Percentiles rank a stretch among this genome's conserved stretches.
These are phyloP conservation scores for Vanrija sp. DNA, from an alignment of 1,284 basidiomycete genomes.

Conservation along the genomic window DNA sequence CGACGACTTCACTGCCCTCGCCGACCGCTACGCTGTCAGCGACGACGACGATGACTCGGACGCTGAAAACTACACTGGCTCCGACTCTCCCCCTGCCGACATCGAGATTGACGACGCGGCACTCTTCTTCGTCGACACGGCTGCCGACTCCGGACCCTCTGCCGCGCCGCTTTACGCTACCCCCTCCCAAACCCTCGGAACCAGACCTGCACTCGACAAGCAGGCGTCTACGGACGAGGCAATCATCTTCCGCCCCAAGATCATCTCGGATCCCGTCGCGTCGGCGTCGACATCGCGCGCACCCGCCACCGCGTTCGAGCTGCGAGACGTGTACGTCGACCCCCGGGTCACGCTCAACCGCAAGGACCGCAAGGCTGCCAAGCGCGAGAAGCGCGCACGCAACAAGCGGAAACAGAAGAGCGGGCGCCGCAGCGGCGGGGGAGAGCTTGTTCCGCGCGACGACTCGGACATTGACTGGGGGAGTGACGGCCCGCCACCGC, in stretches of 20 bases:
- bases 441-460: conserved; percentile 20
- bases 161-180: conserved; percentile 25
- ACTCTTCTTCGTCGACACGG: conserved; percentile 34
- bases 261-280: conserved; percentile 20
- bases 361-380: conserved; percentile 27
- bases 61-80: not conserved
- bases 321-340: conserved; percentile 21
- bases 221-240: conserved; percentile 26
- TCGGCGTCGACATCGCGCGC: not conserved
- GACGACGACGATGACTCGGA: not conserved
- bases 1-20: conserved; percentile 4
- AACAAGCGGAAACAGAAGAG: conserved; percentile 16
- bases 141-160: conserved; percentile 1
- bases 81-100: too few species aligned
- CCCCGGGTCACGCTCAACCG: conserved; percentile 19
- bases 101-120: not conserved
- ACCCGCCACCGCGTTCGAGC: conserved; percentile 4
- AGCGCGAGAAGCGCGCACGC: conserved; percentile 27
- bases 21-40: not conserved
- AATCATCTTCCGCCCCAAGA: conserved; percentile 40
- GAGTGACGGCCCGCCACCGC: conserved; percentile 40
- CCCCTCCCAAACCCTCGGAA: conserved; percentile 17
- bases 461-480: conserved; percentile 51
- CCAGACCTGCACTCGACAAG: conserved; percentile 15
- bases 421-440: conserved; percentile 11